phyloP scores from a whole-genome alignment of 495 filamentous ascomycete genomes.

The Friedmanniomyces endolithicus region DNA sequence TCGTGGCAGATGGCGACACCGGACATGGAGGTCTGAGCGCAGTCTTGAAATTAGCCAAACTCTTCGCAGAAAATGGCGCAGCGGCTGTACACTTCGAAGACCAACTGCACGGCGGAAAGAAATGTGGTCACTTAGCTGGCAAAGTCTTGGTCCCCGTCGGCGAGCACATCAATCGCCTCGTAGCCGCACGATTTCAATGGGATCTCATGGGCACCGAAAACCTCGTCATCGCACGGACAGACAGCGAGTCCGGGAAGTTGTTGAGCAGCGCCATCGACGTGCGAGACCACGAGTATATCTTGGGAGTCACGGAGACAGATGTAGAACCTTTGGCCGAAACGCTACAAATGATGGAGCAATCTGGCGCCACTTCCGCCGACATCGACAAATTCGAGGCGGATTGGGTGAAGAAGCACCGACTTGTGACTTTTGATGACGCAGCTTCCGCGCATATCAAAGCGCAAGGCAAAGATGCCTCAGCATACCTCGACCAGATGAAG shows the following conservation, averaged over 20 bases:
- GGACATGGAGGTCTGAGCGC: slow-evolving; percentile 77
- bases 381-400: slow-evolving; percentile 76
- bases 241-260: slow-evolving; percentile 84
- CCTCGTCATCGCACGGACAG: slow-evolving; percentile 84
- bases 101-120: slow-evolving; percentile 94
- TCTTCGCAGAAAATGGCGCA: slow-evolving; percentile 97
- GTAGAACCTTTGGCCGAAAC: slow-evolving; percentile 72
- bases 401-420: slow-evolving; percentile 77
- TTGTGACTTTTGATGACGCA: slow-evolving; percentile 87
- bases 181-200: slow-evolving; percentile 92
- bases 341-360: slow-evolving; percentile 76
- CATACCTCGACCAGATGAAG: slow-evolving; percentile 48
- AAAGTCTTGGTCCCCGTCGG: slow-evolving; percentile 90
- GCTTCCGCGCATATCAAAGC: slow-evolving; percentile 59
- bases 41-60: slow-evolving; percentile 90
- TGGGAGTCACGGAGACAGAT: slow-evolving; percentile 62
- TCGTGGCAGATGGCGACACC: slow-evolving; percentile 95
- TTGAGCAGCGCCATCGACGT: slow-evolving; percentile 83
- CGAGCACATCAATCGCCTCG: slow-evolving; percentile 90
- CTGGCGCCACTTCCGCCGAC: slow-evolving; percentile 61
- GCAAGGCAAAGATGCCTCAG: slow-evolving; percentile 31
- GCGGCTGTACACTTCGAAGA: slow-evolving; percentile 97
- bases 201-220: slow-evolving; percentile 94
- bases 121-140: slow-evolving; percentile 92
- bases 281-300: slow-evolving; percentile 91